Evolutionary conservation across 1,139 yeast genomes (phyloP), one percentile per base, ranked within the genome.

Genomic region (Saccharomyces hybrid): DNA sequence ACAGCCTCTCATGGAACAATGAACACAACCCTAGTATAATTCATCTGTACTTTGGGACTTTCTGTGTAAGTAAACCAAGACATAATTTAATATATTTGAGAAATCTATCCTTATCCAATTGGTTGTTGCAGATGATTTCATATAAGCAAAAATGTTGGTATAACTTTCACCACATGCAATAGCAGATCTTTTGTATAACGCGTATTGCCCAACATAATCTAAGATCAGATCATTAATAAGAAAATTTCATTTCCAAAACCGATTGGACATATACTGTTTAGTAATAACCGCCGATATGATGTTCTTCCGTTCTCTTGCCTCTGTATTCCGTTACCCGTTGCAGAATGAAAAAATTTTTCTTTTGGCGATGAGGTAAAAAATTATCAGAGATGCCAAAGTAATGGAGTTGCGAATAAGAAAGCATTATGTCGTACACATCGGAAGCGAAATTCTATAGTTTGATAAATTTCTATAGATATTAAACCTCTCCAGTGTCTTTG

Each of bases 351-450:
- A 50, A 26, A 1, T 26, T 52, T 38, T 47, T 51, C 32, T 51
- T 54, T 57, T 50, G 14, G 48, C 27, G 47, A 31, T 50, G 42
- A 38, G 27, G 23, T 38, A 28, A 31, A 47, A 47, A 26, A 46
- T 26, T 26, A 25, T 46, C 31, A 26, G 31, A n/a, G 6, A 23
- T 46, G 31, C 23, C 19, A 46, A 26, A 23, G 28, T 23, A 27
- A 23, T 14, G n/a, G 19, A 14, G 31, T 32, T 14, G 16, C 14
- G 8, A 32, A 32, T 8, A 5, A 32, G 14, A 32, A 32, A 32
- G 38, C 14, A 7, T 16, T 16, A 25, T 46, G 14, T 27, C 5
- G 6, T 51, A 54, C 8, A 50, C 25, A 7, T 29, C 49, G 29
- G 3, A 31, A 27, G 34, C 26, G 46, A 26, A 51, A 27, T 23